A percentile compares a stretch with the other conserved stretches of the same genome.
Conservation (phyloP, 371 early-diverging fungal species). For the Batkoa obscura region DNA sequence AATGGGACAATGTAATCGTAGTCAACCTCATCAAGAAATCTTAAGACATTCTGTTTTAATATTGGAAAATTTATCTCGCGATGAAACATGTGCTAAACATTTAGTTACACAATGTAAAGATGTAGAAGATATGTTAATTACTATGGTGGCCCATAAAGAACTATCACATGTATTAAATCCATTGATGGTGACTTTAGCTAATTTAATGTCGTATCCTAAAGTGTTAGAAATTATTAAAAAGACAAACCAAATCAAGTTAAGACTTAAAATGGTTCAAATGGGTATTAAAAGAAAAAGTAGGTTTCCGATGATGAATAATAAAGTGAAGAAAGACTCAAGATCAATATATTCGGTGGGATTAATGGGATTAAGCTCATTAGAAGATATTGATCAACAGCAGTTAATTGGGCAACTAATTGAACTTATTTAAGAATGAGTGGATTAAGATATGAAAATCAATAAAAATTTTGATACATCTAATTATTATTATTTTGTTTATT, state of each 20-base stretch:
- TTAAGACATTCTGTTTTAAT: slow-evolving; percentile 17
- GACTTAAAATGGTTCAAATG: neutral
- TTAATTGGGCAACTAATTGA: no score
- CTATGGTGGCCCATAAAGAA: slow-evolving; percentile 1
- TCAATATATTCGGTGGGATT: neutral
- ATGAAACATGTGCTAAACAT: slow-evolving; percentile 6
- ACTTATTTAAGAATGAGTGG: no score
- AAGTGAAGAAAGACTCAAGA: neutral
- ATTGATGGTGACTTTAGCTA: neutral
- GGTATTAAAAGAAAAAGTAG: neutral
- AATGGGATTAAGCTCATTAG: neutral
- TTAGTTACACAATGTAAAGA: neutral
- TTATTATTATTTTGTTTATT: no score
- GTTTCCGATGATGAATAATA: neutral
- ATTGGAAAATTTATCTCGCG: slow-evolving; percentile 15
- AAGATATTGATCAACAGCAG: neutral
- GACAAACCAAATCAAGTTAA: neutral
- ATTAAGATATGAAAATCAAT: no score
- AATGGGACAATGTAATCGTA: slow-evolving; percentile 19
- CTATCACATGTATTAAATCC: neutral
- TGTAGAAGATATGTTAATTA: neutral
- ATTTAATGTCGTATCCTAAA: neutral
- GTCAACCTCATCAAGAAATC: slow-evolving; percentile 19
- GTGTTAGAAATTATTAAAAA: neutral
- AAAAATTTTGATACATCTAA: no score